Percentiles rank a stretch among this genome's conserved stretches.
Evolutionary conservation across 768 basidiomycete species (phyloP).

Genomic region (Pleurotus pulmonarius): DNA sequence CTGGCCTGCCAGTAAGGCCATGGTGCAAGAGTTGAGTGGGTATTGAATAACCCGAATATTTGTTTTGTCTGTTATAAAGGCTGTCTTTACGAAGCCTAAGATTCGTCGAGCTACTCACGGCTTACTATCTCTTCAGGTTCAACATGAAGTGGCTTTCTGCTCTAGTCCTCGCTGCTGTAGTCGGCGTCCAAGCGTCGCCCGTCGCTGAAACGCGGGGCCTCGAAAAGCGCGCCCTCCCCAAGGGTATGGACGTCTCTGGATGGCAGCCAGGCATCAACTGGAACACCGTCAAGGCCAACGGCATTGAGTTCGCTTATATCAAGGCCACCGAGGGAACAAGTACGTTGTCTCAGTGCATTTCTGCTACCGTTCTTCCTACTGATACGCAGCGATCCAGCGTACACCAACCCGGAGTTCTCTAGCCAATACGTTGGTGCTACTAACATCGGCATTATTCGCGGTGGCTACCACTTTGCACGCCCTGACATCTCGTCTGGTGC

Average conservation of each 20-base stretch:
- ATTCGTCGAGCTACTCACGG: no score
- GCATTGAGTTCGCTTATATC: constrained; percentile 56
- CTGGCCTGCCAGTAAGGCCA: no score
- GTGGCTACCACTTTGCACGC: constrained; percentile 58
- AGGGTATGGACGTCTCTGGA: constrained; percentile 55
- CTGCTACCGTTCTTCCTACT: background rate
- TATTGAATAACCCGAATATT: no score
- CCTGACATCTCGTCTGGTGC: constrained; percentile 53
- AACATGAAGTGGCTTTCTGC: constrained; percentile 7
- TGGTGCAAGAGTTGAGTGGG: no score
- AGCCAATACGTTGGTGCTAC: constrained; percentile 55
- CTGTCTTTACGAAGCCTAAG: no score
- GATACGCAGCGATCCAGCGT: constrained; percentile 20
- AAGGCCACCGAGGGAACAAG: constrained; percentile 66
- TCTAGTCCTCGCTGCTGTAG: background rate
- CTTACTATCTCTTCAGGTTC: background rate
- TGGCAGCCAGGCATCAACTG: constrained; percentile 50
- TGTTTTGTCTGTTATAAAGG: no score
- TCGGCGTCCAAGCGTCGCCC: constrained; percentile 1
- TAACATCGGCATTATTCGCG: constrained; percentile 52
- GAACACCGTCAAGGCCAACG: constrained; percentile 46
- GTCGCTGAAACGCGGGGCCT: background rate
- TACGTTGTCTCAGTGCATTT: constrained; percentile 17
- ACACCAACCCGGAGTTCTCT: constrained; percentile 40
- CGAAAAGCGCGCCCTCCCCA: constrained; percentile 32